These are phyloP conservation scores for Coemansia furcata DNA, from an alignment of 192 early-diverging fungal species.

Conservation along the genomic window DNA sequence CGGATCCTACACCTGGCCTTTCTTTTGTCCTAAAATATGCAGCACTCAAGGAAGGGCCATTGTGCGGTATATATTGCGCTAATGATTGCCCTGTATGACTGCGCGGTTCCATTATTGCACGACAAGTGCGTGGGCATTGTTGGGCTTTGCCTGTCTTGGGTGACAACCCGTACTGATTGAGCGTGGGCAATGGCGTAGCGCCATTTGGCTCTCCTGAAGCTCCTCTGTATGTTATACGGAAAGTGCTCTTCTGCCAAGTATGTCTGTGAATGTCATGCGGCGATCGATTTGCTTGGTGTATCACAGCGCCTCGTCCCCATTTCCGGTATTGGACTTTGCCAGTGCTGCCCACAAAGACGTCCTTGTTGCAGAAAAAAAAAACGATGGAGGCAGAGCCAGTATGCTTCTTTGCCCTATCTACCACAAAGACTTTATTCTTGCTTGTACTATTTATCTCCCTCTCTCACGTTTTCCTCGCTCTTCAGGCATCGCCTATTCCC, in stretches of 20 bases:
- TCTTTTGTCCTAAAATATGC: not conserved
- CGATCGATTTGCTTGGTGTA: conserved; percentile 6
- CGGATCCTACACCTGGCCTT: not conserved
- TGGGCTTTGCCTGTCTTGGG: not conserved
- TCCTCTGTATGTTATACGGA: not conserved
- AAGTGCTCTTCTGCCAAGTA: not conserved
- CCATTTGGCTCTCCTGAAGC: not conserved
- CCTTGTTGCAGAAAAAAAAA: not conserved
- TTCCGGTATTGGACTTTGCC: conserved; percentile 3
- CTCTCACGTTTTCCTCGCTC: not conserved
- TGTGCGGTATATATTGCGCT: not conserved
- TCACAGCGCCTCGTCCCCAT: conserved; percentile 6
- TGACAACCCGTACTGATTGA: not conserved
- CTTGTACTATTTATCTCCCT: not conserved
- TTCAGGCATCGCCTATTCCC: not conserved
- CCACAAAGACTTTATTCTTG: not conserved
- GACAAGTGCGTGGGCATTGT: not conserved
- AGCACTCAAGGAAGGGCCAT: not conserved
- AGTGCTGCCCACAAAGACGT: not conserved
- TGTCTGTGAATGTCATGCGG: not conserved
- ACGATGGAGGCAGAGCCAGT: not conserved
- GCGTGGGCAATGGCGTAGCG: not conserved
- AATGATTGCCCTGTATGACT: conserved; percentile 5
- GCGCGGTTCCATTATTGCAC: conserved; percentile 1
- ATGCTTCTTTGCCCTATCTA: not conserved